These are phyloP conservation scores for Metschnikowia kofuensis DNA, from an alignment of 805 yeast genomes.

Conservation along the genomic window DNA sequence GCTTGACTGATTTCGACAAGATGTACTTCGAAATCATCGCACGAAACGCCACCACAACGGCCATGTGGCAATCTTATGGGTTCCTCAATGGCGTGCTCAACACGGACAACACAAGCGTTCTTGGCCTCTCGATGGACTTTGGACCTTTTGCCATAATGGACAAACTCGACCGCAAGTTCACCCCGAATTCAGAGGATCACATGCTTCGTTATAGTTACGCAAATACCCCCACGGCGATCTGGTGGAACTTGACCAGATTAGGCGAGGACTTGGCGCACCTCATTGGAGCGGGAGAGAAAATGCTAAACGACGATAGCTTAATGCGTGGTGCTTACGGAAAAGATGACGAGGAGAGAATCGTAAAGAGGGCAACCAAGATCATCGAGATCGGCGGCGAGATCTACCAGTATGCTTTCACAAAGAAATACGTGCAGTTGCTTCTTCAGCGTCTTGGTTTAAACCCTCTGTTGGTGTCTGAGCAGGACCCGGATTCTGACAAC, in stretches of 20 bases:
- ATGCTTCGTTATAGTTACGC: constrained; percentile 68
- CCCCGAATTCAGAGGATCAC: constrained; percentile 89
- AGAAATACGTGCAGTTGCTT: constrained; percentile 54
- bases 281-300: constrained; percentile 64
- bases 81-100: constrained; percentile 91
- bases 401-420: constrained; percentile 61
- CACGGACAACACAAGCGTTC: constrained; percentile 89
- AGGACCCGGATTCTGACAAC: constrained; percentile 37
- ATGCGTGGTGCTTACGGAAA: constrained; percentile 28
- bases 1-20: constrained; percentile 59
- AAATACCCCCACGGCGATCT: constrained; percentile 82
- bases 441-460: constrained; percentile 68
- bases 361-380: constrained; percentile 59
- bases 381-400: constrained; percentile 64
- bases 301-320: constrained; percentile 37
- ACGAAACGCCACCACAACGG: constrained; percentile 75
- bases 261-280: constrained; percentile 84
- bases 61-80: constrained; percentile 88
- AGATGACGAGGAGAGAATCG: constrained; percentile 50
- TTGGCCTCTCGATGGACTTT: constrained; percentile 86
- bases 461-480: constrained; percentile 29
- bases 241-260: constrained; percentile 88
- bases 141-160: constrained; percentile 96
- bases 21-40: constrained; percentile 68
- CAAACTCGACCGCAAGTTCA: constrained; percentile 71